Evolutionary conservation across 192 early-diverging fungal species (phyloP).

Genomic region (Backusella liffmaniae): DNA sequence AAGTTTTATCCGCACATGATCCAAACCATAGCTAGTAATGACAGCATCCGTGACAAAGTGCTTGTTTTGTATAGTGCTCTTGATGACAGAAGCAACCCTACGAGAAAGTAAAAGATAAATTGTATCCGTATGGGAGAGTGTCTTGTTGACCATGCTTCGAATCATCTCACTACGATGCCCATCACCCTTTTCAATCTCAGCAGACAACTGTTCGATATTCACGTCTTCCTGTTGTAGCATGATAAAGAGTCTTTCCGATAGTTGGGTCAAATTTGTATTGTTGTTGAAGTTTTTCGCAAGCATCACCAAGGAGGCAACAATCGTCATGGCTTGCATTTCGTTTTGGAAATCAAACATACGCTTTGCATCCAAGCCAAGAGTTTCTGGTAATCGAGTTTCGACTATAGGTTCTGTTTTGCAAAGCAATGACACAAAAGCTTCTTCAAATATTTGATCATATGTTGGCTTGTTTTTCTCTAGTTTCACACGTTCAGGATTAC

Average conservation of each 20-base stretch:
- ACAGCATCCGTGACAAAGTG: constrained; percentile 32
- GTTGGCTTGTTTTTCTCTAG: background rate
- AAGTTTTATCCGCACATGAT: constrained; percentile 23
- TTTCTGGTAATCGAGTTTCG: constrained; percentile 52
- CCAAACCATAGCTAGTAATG: constrained; percentile 34
- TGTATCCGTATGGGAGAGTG: constrained; percentile 40
- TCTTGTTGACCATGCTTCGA: constrained; percentile 47
- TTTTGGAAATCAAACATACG: constrained; percentile 69
- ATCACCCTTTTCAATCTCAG: constrained; percentile 27
- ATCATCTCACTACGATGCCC: constrained; percentile 18
- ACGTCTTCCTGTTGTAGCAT: constrained; percentile 27
- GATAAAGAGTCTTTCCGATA: constrained; percentile 27
- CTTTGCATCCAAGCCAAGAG: constrained; percentile 63
- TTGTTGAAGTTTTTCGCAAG: constrained; percentile 58
- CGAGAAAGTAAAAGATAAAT: constrained; percentile 40
- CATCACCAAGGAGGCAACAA: constrained; percentile 69
- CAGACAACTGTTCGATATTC: constrained; percentile 30
- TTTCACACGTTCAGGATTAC: background rate
- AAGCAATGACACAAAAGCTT: constrained; percentile 19
- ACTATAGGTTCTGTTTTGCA: background rate
- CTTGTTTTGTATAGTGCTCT: constrained; percentile 27
- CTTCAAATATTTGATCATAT: constrained; percentile 11
- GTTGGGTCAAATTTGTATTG: background rate
- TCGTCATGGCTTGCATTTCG: constrained; percentile 64
- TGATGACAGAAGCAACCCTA: constrained; percentile 32